Percentiles rank a stretch among this genome's conserved stretches.
Evolutionary conservation across 768 basidiomycete species (phyloP).

Genomic region (Strobilomyces confusus): DNA sequence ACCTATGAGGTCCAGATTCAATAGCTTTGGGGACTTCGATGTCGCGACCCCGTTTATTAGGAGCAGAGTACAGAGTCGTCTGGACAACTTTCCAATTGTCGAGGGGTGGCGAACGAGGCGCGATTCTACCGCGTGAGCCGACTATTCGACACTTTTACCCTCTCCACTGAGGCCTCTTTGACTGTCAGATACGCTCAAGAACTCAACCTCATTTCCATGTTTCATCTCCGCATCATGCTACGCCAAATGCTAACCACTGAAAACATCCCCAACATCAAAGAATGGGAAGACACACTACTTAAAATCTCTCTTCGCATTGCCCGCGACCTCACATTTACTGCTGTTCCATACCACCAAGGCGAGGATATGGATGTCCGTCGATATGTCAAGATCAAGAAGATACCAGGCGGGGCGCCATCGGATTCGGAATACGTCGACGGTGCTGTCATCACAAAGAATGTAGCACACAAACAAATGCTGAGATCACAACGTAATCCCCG

Average conservation of each 20-base stretch:
- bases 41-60: slow-evolving; percentile 74
- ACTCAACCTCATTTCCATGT: slow-evolving; percentile 82
- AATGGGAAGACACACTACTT: slow-evolving; percentile 87
- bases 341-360: slow-evolving; percentile 67
- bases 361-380: slow-evolving; percentile 93
- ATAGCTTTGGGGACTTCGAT: slow-evolving; percentile 72
- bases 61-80: slow-evolving; percentile 77
- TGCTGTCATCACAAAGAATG: slow-evolving; percentile 96
- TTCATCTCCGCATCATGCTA: slow-evolving; percentile 86
- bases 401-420: slow-evolving; percentile 86
- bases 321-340: slow-evolving; percentile 76
- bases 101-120: slow-evolving; percentile 86
- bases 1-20: slow-evolving; percentile 57
- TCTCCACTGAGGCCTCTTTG: background rate
- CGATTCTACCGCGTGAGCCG: slow-evolving; percentile 83
- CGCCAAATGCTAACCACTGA: slow-evolving; percentile 86
- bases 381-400: slow-evolving; percentile 98
- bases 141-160: slow-evolving; percentile 2
- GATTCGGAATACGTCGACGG: slow-evolving; percentile 98
- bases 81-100: slow-evolving; percentile 49
- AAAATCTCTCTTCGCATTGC: slow-evolving; percentile 83
- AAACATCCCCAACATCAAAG: slow-evolving; percentile 71
- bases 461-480: slow-evolving; percentile 94
- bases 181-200: slow-evolving; percentile 69
- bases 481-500: slow-evolving; percentile 79